A percentile compares a stretch with the other conserved stretches of the same genome.
Conservation (phyloP, 2,329 filamentous ascomycete genomes). For the Beauveria scarabaeidicola region DNA sequence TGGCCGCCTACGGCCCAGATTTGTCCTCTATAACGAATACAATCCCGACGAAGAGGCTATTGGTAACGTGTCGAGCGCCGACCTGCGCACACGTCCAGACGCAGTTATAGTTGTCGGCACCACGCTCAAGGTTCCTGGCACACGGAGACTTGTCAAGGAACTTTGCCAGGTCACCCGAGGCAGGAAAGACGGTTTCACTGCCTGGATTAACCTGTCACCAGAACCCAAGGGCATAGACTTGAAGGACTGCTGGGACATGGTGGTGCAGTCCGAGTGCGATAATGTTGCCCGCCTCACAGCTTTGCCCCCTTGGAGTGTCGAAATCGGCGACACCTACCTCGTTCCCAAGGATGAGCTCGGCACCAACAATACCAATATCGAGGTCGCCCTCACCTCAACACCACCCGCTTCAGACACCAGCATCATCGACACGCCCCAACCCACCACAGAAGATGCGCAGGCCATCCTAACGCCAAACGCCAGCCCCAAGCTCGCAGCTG, state of each 20-base stretch:
- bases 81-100: slow-evolving; percentile 78
- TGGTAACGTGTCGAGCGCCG: slow-evolving; percentile 77
- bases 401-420: slow-evolving; percentile 19
- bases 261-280: slow-evolving; percentile 82
- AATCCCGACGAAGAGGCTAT: slow-evolving; percentile 97
- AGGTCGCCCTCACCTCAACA: slow-evolving; percentile 20
- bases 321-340: slow-evolving; percentile 42
- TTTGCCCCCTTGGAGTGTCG: slow-evolving; percentile 49
- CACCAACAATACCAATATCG: slow-evolving; percentile 27
- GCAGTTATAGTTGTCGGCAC: slow-evolving; percentile 93
- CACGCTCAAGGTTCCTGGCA: slow-evolving; percentile 88
- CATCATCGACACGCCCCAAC: slow-evolving; percentile 19
- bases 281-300: slow-evolving; percentile 69
- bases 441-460: slow-evolving; percentile 33
- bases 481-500: slow-evolving; percentile 42
- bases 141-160: slow-evolving; percentile 80
- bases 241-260: slow-evolving; percentile 86
- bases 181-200: slow-evolving; percentile 73
- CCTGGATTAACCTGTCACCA: slow-evolving; percentile 89
- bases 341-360: slow-evolving; percentile 37
- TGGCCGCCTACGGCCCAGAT: slow-evolving; percentile 78
- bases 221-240: slow-evolving; percentile 77
- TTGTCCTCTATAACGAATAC: slow-evolving; percentile 95
- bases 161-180: slow-evolving; percentile 81
- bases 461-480: slow-evolving; percentile 50